These are phyloP conservation scores for Paramyrothecium sp. DNA, from an alignment of 2,329 filamentous ascomycete species.

Conservation along the genomic window DNA sequence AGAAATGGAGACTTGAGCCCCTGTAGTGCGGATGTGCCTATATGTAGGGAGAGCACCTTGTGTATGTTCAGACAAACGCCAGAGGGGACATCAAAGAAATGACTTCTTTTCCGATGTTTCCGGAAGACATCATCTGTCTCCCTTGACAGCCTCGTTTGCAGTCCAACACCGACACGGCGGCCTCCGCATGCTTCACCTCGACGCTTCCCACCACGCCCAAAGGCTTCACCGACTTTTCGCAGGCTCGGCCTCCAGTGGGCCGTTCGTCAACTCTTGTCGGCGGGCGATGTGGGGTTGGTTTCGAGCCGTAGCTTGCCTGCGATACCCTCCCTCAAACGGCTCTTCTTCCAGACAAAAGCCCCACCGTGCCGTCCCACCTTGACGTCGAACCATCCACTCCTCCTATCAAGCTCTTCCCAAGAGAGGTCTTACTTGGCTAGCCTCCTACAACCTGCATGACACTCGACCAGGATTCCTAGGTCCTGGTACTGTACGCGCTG, in stretches of 20 bases:
- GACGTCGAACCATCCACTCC: background rate
- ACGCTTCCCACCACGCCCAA: background rate
- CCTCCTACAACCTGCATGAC: background rate
- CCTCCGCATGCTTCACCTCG: no score
- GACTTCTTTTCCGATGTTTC: background rate
- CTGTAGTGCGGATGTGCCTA: background rate
- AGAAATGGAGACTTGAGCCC: background rate
- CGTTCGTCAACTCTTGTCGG: conserved; percentile 12
- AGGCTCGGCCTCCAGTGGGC: conserved; percentile 19
- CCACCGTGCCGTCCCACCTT: background rate
- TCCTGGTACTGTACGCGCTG: background rate
- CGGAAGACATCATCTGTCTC: background rate
- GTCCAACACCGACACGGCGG: background rate
- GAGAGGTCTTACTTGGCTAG: background rate
- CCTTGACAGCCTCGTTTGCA: background rate
- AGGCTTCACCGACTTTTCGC: conserved; percentile 29
- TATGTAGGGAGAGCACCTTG: background rate
- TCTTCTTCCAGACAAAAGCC: background rate
- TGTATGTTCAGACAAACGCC: background rate
- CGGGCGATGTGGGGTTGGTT: conserved; percentile 4
- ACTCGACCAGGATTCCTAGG: background rate
- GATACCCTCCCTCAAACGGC: background rate
- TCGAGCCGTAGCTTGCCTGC: background rate
- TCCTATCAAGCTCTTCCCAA: background rate
- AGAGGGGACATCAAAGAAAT: background rate